Evolutionary conservation across 2,329 filamentous ascomycete species (phyloP).

Genomic region (Cryphonectria carpinicola): DNA sequence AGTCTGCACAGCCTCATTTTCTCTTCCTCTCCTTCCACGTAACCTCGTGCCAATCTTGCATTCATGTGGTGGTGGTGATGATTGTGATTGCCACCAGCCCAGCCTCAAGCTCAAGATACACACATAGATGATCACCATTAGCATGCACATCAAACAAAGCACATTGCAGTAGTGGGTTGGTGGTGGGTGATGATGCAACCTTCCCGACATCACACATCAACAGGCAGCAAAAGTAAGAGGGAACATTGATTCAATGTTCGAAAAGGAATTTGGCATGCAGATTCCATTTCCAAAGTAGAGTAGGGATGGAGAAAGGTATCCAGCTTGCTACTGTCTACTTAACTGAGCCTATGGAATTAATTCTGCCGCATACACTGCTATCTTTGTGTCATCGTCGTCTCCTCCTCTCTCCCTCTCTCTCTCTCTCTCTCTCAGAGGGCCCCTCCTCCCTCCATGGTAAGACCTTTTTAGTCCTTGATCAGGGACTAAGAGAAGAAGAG

Average conservation of each 20-base stretch:
- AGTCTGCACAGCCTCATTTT: conserved; percentile 9
- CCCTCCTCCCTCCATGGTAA: background rate
- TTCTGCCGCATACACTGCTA: background rate
- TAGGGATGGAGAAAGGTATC: background rate
- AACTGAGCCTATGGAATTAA: background rate
- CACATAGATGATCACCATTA: background rate
- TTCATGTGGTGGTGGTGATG: background rate
- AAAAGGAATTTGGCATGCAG: background rate
- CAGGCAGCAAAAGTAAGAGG: background rate
- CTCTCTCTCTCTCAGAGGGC: too few species aligned
- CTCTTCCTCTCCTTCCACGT: background rate
- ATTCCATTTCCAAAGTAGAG: background rate
- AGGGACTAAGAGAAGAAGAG: background rate
- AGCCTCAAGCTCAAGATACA: background rate
- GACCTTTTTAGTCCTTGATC: background rate
- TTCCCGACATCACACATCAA: too few species aligned
- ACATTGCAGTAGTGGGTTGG: background rate
- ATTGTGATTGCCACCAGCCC: background rate
- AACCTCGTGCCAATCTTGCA: background rate
- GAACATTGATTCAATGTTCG: background rate
- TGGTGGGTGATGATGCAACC: background rate
- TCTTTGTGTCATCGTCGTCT: background rate
- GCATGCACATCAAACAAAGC: background rate
- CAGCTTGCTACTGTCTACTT: background rate
- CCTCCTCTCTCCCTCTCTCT: too few species aligned